Conservation (phyloP, 441 rosid species). For the Cnidoscolus chayamansa region DNA sequence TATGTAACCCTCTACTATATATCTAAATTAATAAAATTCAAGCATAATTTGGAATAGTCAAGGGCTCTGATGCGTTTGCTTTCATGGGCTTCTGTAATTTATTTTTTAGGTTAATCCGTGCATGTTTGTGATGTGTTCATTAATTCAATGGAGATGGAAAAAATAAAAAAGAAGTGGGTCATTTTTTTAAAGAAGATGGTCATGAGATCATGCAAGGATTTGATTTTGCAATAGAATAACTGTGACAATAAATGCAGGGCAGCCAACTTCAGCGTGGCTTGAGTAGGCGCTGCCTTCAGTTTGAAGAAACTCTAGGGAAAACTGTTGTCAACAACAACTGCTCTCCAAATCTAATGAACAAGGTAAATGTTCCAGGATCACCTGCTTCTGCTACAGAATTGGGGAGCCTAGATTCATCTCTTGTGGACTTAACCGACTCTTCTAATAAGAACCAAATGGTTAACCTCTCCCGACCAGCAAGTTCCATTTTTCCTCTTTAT, state of each 20-base stretch:
- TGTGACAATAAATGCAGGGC: constrained; percentile 28
- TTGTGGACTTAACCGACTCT: constrained; percentile 20
- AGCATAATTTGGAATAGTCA: no score
- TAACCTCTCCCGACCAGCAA: constrained; percentile 21
- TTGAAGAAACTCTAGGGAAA: constrained; percentile 43
- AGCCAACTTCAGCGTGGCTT: constrained; percentile 46
- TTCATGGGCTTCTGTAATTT: neutral
- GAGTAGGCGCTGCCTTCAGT: constrained; percentile 65
- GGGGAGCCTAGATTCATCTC: constrained; percentile 32
- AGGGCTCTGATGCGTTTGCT: neutral
- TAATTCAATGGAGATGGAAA: neutral
- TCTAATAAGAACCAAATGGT: constrained; percentile 26
- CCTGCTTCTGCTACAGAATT: constrained; percentile 25
- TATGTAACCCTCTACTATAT: no score
- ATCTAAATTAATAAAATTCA: no score
- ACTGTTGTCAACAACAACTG: constrained; percentile 11
- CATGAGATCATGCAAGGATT: constrained; percentile 1
- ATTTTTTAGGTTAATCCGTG: neutral
- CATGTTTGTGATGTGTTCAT: neutral
- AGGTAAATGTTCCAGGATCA: constrained; percentile 24
- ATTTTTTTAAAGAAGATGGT: neutral
- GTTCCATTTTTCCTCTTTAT: constrained; percentile 19
- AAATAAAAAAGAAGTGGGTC: neutral
- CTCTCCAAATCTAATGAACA: constrained; percentile 24
- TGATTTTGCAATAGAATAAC: constrained; percentile 31